These are phyloP conservation scores for Starmerella apis DNA, from an alignment of 805 yeast genomes.

Conservation along the genomic window DNA sequence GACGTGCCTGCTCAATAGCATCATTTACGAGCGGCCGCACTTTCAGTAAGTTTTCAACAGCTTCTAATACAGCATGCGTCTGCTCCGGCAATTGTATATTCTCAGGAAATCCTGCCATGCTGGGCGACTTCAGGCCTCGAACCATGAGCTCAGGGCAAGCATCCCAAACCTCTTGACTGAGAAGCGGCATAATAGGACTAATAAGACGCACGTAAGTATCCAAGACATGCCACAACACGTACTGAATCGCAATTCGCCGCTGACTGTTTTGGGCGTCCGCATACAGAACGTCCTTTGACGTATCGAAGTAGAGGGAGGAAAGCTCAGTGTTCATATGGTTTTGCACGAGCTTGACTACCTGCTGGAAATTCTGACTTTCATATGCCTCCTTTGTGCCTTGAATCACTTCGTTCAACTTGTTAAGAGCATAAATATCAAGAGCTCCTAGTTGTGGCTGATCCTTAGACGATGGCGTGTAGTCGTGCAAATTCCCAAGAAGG, in stretches of 20 bases:
- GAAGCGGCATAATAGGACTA: slow-evolving; percentile 72
- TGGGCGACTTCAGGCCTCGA: slow-evolving; percentile 36
- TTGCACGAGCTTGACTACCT: slow-evolving; percentile 56
- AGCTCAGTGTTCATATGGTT: slow-evolving; percentile 63
- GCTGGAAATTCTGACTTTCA: slow-evolving; percentile 52
- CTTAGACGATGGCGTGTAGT: slow-evolving; percentile 19
- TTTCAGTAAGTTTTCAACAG: slow-evolving; percentile 38
- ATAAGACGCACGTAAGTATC: slow-evolving; percentile 54
- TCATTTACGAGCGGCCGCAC: slow-evolving; percentile 43
- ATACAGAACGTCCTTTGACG: slow-evolving; percentile 75
- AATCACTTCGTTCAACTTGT: slow-evolving; percentile 43
- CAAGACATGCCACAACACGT: slow-evolving; percentile 49
- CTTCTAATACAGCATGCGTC: slow-evolving; percentile 30
- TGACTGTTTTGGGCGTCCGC: slow-evolving; percentile 45
- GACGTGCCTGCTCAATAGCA: slow-evolving; percentile 47
- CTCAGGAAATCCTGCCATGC: slow-evolving; percentile 37
- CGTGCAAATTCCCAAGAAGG: slow-evolving; percentile 65
- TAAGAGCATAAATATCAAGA: slow-evolving; percentile 53
- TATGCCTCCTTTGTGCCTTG: slow-evolving; percentile 38
- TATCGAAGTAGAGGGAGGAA: slow-evolving; percentile 77
- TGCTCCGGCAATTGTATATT: slow-evolving; percentile 17
- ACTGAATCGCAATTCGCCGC: slow-evolving; percentile 51
- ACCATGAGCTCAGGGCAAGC: slow-evolving; percentile 36
- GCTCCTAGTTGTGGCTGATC: slow-evolving; percentile 9
- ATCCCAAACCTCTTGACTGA: slow-evolving; percentile 85